Evolutionary conservation across 164 flowering plant genomes (phyloP).

Genomic region (Houttuynia cordata): DNA sequence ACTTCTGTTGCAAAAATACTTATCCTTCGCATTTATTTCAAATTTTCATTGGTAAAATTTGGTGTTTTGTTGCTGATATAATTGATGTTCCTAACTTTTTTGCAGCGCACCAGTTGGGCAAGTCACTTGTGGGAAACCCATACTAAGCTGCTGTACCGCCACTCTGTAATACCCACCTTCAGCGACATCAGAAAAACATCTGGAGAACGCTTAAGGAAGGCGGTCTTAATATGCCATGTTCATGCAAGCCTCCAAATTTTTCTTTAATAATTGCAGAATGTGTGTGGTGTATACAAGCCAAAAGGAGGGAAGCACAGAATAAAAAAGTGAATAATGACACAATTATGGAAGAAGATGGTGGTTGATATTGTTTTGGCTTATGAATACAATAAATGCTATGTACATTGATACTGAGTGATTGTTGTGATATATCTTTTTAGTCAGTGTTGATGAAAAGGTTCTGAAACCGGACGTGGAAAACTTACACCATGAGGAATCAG

Average conservation of each 20-base stretch:
- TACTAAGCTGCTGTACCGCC: slow-evolving; percentile 50
- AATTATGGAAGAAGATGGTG: slow-evolving; percentile 24
- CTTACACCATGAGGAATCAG: too few species aligned
- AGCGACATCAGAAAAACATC: slow-evolving; percentile 44
- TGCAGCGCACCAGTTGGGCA: slow-evolving; percentile 48
- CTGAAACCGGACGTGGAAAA: too few species aligned
- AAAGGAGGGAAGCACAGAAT: slow-evolving; percentile 37
- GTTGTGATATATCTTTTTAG: too few species aligned
- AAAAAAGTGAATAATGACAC: slow-evolving; percentile 7
- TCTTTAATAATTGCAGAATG: slow-evolving; percentile 64
- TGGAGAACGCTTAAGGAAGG: slow-evolving; percentile 54
- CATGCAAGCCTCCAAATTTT: slow-evolving; percentile 60
- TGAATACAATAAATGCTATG: background rate
- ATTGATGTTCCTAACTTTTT: background rate
- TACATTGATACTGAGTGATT: too few species aligned
- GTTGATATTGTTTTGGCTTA: slow-evolving; percentile 4
- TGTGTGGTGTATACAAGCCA: slow-evolving; percentile 55
- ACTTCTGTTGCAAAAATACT: too few species aligned
- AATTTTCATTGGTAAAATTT: background rate
- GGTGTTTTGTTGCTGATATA: too few species aligned
- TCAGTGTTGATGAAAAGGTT: too few species aligned
- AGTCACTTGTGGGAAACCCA: slow-evolving; percentile 52
- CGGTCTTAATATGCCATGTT: slow-evolving; percentile 50
- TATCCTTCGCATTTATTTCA: background rate
- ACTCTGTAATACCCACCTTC: slow-evolving; percentile 45